Percentiles rank a stretch among this genome's conserved stretches.
Conservation (phyloP, 805 yeast genomes). For the Torulaspora microellipsoides region DNA sequence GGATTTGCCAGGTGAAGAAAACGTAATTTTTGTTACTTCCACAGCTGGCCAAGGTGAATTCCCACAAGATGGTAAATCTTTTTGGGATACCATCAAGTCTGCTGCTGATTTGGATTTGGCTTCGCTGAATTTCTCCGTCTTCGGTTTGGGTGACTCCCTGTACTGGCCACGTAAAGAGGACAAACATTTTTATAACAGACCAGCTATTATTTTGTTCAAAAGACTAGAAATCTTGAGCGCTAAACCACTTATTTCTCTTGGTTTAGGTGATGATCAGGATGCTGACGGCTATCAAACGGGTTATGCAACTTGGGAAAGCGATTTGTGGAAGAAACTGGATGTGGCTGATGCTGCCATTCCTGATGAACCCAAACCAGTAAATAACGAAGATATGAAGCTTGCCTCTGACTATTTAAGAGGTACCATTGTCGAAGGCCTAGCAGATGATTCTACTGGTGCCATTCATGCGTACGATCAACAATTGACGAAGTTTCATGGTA, state of each 20-base stretch:
- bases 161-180: constrained; percentile 99
- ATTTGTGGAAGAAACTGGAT: constrained; percentile 83
- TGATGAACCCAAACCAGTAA: constrained; percentile 87
- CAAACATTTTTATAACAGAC: constrained; percentile 89
- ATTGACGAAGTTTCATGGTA: constrained; percentile 95
- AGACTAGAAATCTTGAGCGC: constrained; percentile 70
- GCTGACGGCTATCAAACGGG: constrained; percentile 94
- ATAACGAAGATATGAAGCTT: constrained; percentile 93
- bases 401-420: constrained; percentile 87
- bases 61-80: constrained; percentile 71
- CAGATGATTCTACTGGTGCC: constrained; percentile 83
- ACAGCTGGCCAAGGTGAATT: constrained; percentile 96
- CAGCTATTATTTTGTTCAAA: constrained; percentile 66
- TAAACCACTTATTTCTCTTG: constrained; percentile 64
- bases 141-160: constrained; percentile 90
- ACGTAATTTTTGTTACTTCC: constrained; percentile 73
- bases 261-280: constrained; percentile 95
- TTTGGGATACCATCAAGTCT: constrained; percentile 71
- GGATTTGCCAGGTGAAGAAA: constrained; percentile 57
- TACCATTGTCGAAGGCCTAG: constrained; percentile 81
- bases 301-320: constrained; percentile 81
- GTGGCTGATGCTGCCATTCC: constrained; percentile 76
- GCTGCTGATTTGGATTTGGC: constrained; percentile 60
- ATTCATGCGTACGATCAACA: constrained; percentile 89
- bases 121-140: constrained; percentile 62